A percentile compares a stretch with the other conserved stretches of the same genome.
phyloP scores from a whole-genome alignment of 1,284 basidiomycete genomes.

The Sporisorium reilianum region DNA sequence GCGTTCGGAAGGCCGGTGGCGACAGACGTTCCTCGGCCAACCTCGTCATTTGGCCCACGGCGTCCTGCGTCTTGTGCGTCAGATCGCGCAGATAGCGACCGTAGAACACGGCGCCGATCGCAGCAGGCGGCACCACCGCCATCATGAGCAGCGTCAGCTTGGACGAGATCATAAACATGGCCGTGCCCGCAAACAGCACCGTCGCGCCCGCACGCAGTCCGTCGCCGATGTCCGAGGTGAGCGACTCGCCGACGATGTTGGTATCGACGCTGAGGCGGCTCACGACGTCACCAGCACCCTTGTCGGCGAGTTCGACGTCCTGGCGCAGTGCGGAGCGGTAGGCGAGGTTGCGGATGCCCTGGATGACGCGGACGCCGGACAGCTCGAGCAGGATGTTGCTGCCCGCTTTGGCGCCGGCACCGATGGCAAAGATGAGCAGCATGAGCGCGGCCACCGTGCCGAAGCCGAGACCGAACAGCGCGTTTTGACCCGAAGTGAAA shows the following conservation, averaged over 20 bases:
- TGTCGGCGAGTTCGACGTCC: slow-evolving; percentile 83
- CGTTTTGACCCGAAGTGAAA: slow-evolving; percentile 58
- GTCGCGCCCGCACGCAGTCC: slow-evolving; percentile 63
- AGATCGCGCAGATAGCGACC: slow-evolving; percentile 93
- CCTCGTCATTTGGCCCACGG: slow-evolving; percentile 90
- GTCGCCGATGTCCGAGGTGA: slow-evolving; percentile 66
- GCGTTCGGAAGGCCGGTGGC: slow-evolving; percentile 82
- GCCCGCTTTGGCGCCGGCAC: slow-evolving; percentile 87
- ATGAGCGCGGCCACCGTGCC: slow-evolving; percentile 83
- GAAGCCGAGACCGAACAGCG: slow-evolving; percentile 74
- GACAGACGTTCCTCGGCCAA: slow-evolving; percentile 90
- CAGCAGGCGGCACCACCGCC: slow-evolving; percentile 91
- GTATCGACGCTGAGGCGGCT: slow-evolving; percentile 92
- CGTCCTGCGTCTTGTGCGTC: slow-evolving; percentile 91
- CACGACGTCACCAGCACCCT: slow-evolving; percentile 92
- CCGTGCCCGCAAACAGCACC: slow-evolving; percentile 76
- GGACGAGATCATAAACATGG: slow-evolving; percentile 95
- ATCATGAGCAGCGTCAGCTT: slow-evolving; percentile 92
- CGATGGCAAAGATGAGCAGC: slow-evolving; percentile 84
- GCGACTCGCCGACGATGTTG: slow-evolving; percentile 94
- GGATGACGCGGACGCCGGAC: slow-evolving; percentile 89
- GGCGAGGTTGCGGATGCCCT: slow-evolving; percentile 83
- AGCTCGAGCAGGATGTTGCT: slow-evolving; percentile 87
- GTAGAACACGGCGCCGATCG: slow-evolving; percentile 94
- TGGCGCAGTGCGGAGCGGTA: slow-evolving; percentile 85